Conservation (phyloP, 169 alveolate genomes). For the Plasmodium gonderi region DNA sequence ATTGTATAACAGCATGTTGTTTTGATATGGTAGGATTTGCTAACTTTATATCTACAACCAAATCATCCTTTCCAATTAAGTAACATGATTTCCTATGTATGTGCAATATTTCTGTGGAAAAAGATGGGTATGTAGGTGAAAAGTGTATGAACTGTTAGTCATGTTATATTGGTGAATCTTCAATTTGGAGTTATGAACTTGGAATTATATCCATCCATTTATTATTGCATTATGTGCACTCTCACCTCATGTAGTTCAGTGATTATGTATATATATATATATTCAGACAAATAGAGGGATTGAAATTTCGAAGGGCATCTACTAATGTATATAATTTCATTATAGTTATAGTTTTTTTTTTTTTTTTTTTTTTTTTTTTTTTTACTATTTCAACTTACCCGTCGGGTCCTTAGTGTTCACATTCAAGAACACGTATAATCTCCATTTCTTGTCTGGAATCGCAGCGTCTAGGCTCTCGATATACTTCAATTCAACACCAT, state of each 20-base stretch:
- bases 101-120: constrained; percentile 80
- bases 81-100: constrained; percentile 83
- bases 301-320: not conserved
- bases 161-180: not conserved
- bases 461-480: constrained; percentile 87
- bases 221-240: not conserved
- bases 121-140: not conserved
- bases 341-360: not conserved
- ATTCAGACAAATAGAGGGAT: not conserved
- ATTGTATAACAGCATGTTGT: constrained; percentile 98
- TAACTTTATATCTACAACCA: constrained; percentile 91
- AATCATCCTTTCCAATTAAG: constrained; percentile 94
- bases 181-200: not conserved
- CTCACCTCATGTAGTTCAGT: not conserved
- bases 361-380: constrained; percentile 5
- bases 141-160: not conserved
- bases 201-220: not conserved
- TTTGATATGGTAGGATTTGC: constrained; percentile 91
- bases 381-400: not conserved
- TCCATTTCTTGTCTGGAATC: constrained; percentile 87
- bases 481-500: constrained; percentile 87
- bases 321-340: not conserved
- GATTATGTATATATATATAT: not conserved
- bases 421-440: constrained; percentile 84
- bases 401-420: constrained; percentile 28